Evolutionary conservation across 441 rosid species (phyloP), one percentile per base, ranked within the genome.

Genomic region (Erysimum cheiri): DNA sequence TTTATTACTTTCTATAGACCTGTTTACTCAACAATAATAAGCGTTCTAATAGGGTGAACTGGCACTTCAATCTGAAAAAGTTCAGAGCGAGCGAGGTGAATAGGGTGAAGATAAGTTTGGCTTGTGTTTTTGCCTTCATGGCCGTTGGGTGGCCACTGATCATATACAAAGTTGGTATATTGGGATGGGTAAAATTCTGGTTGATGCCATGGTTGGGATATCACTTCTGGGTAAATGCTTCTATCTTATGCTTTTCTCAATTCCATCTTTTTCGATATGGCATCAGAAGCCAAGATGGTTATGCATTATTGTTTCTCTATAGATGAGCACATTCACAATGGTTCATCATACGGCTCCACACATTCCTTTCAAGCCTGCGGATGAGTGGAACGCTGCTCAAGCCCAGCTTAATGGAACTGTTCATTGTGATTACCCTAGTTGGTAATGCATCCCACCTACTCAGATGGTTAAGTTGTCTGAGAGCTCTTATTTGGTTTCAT

Each of bases 321-420:
- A 93, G 98, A 91, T 91, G 97, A 94, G 97, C 74, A 94, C 96
- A 52, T 94, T 89, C 84, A 94, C 97, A 19, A 91, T 91, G 96
- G 96, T 94, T 67, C 96, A 91, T 83, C 98, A 90, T 78, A 89
- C 97, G 0, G 96, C 97, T 61, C 96, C 98, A 14, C 94, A 88
- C 48, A 90, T 94, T 73, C 92, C 98, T 54, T 91, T 91, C 81
- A 94, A 90, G 79, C 64, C 81, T 61, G 75, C 84, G 0, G 77
- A 80, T 13, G 92, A 94, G 60, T 94, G 98, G 98, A 87, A 91
- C 62, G 91, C 91, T 3, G 93, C 94, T 79, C 88, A 83, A 70
- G 96, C 98, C 10, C 97, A 94, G 73, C 92, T 91, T 15, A 91
- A 83, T 6, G 96, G 98, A 78, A 94, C 96, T 2, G 89, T 91